Conservation (phyloP, 2,329 filamentous ascomycete species). For the Cladophialophora carrionii region DNA sequence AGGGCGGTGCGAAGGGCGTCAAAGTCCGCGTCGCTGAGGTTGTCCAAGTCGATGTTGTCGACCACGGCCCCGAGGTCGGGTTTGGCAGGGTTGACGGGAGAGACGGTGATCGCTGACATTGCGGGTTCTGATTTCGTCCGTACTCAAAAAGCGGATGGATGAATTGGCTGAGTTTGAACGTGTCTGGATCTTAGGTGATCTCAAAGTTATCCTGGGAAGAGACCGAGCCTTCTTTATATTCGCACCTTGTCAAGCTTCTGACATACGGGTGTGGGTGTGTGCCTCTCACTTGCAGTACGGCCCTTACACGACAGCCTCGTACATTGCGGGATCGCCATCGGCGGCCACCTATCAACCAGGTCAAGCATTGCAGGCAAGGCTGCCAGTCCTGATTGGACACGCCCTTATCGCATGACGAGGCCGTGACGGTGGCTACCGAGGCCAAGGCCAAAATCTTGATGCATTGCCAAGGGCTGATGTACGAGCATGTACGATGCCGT, state of each 20-base stretch:
- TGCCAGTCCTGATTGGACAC: conserved; percentile 6
- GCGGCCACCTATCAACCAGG: conserved; percentile 14
- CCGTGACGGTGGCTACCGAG: not conserved
- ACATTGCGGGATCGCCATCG: conserved; percentile 13
- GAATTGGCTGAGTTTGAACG: not conserved
- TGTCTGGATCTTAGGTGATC: not conserved
- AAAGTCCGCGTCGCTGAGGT: conserved; percentile 67
- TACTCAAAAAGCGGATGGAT: not conserved
- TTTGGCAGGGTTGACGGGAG: conserved; percentile 26
- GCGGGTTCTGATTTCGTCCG: not conserved
- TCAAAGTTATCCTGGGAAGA: not conserved
- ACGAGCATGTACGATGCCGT: conserved; percentile 9
- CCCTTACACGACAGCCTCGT: conserved; percentile 18
- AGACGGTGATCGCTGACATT: conserved; percentile 28
- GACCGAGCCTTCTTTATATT: not conserved
- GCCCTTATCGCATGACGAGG: conserved; percentile 1
- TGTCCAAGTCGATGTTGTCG: conserved; percentile 63
- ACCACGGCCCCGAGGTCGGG: conserved; percentile 64
- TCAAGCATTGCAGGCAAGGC: not conserved
- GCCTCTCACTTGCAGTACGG: not conserved
- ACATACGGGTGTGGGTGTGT: not conserved
- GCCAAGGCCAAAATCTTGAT: not conserved
- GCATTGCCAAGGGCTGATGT: conserved; percentile 1
- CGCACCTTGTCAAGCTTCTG: not conserved
- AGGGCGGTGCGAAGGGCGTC: conserved; percentile 65